These are phyloP conservation scores for Hymenoscyphus repandus DNA, from an alignment of 2,329 filamentous ascomycete species.

Conservation along the genomic window DNA sequence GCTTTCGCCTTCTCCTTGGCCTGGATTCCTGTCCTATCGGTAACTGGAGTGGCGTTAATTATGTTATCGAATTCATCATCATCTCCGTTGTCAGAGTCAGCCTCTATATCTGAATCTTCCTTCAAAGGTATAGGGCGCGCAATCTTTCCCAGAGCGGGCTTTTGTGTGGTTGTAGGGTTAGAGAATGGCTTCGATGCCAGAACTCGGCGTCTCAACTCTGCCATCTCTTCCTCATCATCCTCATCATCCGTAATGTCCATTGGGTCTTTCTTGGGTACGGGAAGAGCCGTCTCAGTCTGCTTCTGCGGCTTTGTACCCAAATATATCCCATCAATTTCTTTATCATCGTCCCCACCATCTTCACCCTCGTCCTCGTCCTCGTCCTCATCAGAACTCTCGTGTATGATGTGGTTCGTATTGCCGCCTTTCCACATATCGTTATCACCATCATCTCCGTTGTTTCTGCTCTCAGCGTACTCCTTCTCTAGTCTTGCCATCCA, in stretches of 20 bases:
- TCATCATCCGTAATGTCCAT: slow-evolving; percentile 75
- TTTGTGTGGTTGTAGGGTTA: slow-evolving; percentile 48
- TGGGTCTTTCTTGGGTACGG: slow-evolving; percentile 51
- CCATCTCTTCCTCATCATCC: slow-evolving; percentile 82
- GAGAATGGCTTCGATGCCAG: slow-evolving; percentile 85
- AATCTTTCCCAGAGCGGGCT: slow-evolving; percentile 57
- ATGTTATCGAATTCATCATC: slow-evolving; percentile 89
- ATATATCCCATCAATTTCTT: slow-evolving; percentile 53
- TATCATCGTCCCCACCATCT: slow-evolving; percentile 41
- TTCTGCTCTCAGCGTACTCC: slow-evolving; percentile 78
- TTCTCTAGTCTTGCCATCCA: slow-evolving; percentile 89
- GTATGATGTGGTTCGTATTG: slow-evolving; percentile 68
- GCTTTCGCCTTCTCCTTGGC: slow-evolving; percentile 54
- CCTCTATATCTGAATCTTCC: slow-evolving; percentile 62
- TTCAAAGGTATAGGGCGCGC: slow-evolving; percentile 49
- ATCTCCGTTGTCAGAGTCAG: slow-evolving; percentile 62
- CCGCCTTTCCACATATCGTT: slow-evolving; percentile 87
- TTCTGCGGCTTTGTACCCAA: slow-evolving; percentile 48
- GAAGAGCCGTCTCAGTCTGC: slow-evolving; percentile 31
- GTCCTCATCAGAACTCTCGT: slow-evolving; percentile 49
- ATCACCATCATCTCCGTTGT: slow-evolving; percentile 51
- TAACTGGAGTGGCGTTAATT: slow-evolving; percentile 84
- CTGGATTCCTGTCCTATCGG: slow-evolving; percentile 72
- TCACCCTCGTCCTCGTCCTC: slow-evolving; percentile 41
- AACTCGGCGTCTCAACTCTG: slow-evolving; percentile 83